A percentile compares a stretch with the other conserved stretches of the same genome.
Evolutionary conservation across 345 rosid genomes (phyloP).

Genomic region (Leavenworthia alabamica): DNA sequence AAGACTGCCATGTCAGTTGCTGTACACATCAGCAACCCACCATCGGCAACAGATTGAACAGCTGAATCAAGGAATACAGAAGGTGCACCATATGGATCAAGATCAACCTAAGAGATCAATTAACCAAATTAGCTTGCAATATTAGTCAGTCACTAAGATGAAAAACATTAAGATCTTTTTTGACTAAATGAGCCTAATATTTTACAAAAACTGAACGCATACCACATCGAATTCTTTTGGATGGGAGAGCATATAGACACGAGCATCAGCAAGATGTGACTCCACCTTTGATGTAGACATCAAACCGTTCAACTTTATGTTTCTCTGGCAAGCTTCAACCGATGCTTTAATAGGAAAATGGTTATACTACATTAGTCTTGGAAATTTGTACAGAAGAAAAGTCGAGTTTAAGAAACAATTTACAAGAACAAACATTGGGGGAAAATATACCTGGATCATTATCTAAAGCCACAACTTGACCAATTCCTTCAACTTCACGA

Average conservation of each 20-base stretch:
- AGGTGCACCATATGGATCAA: conserved; percentile 98
- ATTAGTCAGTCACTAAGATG: neutral
- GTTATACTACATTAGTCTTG: neutral
- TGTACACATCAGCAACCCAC: conserved; percentile 95
- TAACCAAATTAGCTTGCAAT: conserved; percentile 1
- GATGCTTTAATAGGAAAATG: conserved; percentile 43
- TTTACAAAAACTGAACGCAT: conserved; percentile 12
- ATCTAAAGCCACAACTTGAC: conserved; percentile 92
- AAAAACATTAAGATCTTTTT: neutral
- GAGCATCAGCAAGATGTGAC: conserved; percentile 92
- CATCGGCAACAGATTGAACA: conserved; percentile 89
- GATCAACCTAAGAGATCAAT: conserved; percentile 75
- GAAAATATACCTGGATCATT: conserved; percentile 68
- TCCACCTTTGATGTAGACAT: conserved; percentile 84
- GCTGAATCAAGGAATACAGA: conserved; percentile 95
- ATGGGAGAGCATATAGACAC: conserved; percentile 88
- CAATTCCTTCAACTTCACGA: conserved; percentile 83
- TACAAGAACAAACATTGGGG: neutral
- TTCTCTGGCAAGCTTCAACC: conserved; percentile 88
- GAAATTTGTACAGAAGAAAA: neutral
- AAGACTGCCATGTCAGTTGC: conserved; percentile 99
- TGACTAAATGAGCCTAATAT: neutral
- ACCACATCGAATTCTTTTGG: conserved; percentile 98
- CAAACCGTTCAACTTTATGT: conserved; percentile 86
- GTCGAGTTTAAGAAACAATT: neutral